A percentile compares a stretch with the other conserved stretches of the same genome.
phyloP scores from a whole-genome alignment of 169 alveolate species.

The Plasmodium yoelii region DNA sequence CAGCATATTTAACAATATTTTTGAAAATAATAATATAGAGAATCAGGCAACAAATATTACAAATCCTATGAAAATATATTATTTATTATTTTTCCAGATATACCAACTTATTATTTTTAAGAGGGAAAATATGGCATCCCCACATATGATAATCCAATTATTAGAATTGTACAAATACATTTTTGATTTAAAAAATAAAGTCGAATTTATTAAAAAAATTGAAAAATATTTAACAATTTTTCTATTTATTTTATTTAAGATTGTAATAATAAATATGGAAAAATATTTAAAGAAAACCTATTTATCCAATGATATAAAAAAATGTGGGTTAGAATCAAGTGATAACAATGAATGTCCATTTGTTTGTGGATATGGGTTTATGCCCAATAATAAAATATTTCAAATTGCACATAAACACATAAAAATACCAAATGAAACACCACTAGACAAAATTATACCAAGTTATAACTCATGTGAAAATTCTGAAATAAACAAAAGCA shows the following conservation, averaged over 20 bases:
- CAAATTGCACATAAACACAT: too few relatives aligned
- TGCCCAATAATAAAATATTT: too few relatives aligned
- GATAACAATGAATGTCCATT: too few relatives aligned
- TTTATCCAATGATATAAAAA: too few relatives aligned
- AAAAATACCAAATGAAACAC: too few relatives aligned
- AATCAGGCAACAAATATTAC: neutral
- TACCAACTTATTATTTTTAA: constrained; percentile 19
- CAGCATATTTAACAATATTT: constrained; percentile 36
- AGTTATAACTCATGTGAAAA: neutral
- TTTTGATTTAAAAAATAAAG: constrained; percentile 5
- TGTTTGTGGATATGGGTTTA: too few relatives aligned
- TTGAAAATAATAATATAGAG: constrained; percentile 4
- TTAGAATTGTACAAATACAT: constrained; percentile 37
- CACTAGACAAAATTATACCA: too few relatives aligned
- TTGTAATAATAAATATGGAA: constrained; percentile 19
- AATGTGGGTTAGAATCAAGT: too few relatives aligned
- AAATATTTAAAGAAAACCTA: neutral
- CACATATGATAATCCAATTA: constrained; percentile 9
- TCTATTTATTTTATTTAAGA: constrained; percentile 20
- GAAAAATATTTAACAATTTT: constrained; percentile 31
- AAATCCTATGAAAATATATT: neutral
- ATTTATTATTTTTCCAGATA: constrained; percentile 7
- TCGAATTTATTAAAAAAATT: neutral
- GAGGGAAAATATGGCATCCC: constrained; percentile 4
- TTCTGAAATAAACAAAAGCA: neutral